Percentiles rank a stretch among this genome's conserved stretches.
Evolutionary conservation across 768 basidiomycete species (phyloP).

Genomic region (Suillus cothurnatus): DNA sequence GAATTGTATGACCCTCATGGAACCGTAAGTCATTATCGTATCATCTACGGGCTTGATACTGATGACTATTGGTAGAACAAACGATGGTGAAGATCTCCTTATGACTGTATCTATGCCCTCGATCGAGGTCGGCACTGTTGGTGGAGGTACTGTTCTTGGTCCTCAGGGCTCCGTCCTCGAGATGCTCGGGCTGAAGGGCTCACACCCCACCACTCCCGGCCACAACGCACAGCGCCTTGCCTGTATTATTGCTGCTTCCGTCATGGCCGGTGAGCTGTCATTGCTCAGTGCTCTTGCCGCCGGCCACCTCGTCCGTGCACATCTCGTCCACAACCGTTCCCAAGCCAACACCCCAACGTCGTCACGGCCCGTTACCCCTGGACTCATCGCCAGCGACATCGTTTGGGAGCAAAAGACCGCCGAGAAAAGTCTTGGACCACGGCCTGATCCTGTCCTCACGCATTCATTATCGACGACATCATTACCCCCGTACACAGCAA

Average conservation of each 20-base stretch:
- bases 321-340: constrained; percentile 90
- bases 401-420: constrained; percentile 27
- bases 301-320: constrained; percentile 92
- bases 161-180: constrained; percentile 92
- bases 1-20: constrained; percentile 99
- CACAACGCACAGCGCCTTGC: constrained; percentile 89
- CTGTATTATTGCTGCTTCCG: constrained; percentile 84
- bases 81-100: constrained; percentile 87
- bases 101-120: constrained; percentile 98
- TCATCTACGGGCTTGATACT: constrained; percentile 7
- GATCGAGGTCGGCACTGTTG: constrained; percentile 97
- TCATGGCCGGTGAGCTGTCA: constrained; percentile 97
- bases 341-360: constrained; percentile 75
- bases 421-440: constrained; percentile 10
- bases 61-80: constrained; percentile 54
- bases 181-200: constrained; percentile 91
- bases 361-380: constrained; percentile 65
- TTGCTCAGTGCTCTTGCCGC: constrained; percentile 92
- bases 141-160: constrained; percentile 90
- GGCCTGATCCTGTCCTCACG: constrained; percentile 23
- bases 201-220: constrained; percentile 85
- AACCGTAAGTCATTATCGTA: constrained; percentile 68
- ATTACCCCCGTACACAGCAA: constrained; percentile 43
- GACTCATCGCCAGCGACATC: constrained; percentile 26
- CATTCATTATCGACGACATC: constrained; percentile 42